phyloP scores from a whole-genome alignment of 306 rosid genomes.

The Sphenostylis stenocarpa region DNA sequence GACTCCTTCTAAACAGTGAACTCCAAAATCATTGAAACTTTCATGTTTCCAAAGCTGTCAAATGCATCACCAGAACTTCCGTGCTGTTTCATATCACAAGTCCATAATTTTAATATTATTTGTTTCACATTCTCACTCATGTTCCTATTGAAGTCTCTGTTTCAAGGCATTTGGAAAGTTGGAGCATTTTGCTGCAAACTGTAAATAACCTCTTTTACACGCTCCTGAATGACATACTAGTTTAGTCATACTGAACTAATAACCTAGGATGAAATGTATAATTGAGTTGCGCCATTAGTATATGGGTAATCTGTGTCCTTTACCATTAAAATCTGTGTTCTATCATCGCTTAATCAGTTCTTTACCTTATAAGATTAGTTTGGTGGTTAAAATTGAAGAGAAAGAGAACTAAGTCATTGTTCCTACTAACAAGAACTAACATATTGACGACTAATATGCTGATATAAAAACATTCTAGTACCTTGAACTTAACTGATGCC shows the following conservation, averaged over 20 bases:
- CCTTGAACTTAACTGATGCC: neutral
- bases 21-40: constrained; percentile 1
- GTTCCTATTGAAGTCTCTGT: constrained; percentile 3
- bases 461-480: too few species aligned
- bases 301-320: neutral
- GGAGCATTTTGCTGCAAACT: constrained; percentile 21
- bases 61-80: constrained; percentile 8
- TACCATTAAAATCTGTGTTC: neutral
- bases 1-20: neutral
- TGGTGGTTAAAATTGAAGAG: too few species aligned
- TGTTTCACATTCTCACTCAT: neutral
- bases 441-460: too few species aligned
- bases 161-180: neutral
- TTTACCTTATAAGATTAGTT: too few species aligned
- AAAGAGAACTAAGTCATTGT: too few species aligned
- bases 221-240: neutral
- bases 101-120: neutral
- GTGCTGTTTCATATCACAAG: neutral
- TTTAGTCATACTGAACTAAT: neutral
- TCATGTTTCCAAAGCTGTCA: constrained; percentile 6
- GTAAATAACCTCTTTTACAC: neutral
- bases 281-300: neutral
- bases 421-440: too few species aligned
- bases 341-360: neutral
- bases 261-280: neutral